A percentile compares a stretch with the other conserved stretches of the same genome.
These are phyloP conservation scores for Cadophora luteo-olivacea DNA, from an alignment of 2,329 filamentous ascomycete species.

Conservation along the genomic window DNA sequence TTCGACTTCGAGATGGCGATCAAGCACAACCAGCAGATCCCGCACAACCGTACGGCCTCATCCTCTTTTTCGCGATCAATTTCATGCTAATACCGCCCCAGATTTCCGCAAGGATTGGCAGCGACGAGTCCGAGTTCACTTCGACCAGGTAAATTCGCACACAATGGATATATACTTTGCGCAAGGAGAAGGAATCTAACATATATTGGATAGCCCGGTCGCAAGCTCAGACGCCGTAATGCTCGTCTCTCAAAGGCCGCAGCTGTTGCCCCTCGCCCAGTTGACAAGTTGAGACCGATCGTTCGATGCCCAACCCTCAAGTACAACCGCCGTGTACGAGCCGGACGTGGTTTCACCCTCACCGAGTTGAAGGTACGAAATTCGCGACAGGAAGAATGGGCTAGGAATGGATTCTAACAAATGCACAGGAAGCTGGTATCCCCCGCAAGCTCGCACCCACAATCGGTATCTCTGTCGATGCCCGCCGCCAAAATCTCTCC, in stretches of 20 bases:
- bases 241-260: conserved; percentile 95
- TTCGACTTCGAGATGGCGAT: conserved; percentile 68
- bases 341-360: conserved; percentile 97
- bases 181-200: conserved; percentile 42
- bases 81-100: conserved; percentile 51
- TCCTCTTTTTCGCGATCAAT: conserved; percentile 38
- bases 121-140: conserved; percentile 97
- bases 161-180: conserved; percentile 27
- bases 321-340: conserved; percentile 98
- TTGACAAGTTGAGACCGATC: conserved; percentile 95
- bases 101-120: conserved; percentile 99
- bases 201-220: conserved; percentile 74
- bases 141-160: conserved; percentile 85
- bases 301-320: conserved; percentile 98
- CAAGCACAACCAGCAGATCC: conserved; percentile 99
- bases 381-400: conserved; percentile 20
- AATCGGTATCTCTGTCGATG: conserved; percentile 96
- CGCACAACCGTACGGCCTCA: conserved; percentile 82
- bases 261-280: conserved; percentile 91
- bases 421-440: conserved; percentile 88
- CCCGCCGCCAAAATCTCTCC: conserved; percentile 95
- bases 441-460: conserved; percentile 92
- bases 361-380: conserved; percentile 91
- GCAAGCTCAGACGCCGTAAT: conserved; percentile 91
- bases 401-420: conserved; percentile 30